Conservation (phyloP, 2,329 filamentous ascomycete genomes). For the Magnaporthales sp. region DNA sequence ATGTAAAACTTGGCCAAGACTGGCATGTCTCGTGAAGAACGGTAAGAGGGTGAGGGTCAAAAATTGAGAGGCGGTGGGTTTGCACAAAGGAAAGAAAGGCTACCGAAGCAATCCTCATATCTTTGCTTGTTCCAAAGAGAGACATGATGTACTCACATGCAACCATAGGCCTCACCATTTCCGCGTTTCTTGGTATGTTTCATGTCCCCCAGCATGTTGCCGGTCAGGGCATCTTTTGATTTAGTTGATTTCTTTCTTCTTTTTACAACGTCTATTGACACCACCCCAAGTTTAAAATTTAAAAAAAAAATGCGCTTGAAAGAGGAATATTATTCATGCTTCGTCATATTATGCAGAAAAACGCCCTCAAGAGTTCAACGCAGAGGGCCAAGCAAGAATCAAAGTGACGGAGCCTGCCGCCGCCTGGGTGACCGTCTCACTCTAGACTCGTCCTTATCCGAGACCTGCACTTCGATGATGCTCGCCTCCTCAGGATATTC, state of each 20-base stretch:
- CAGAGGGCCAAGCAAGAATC: not conserved
- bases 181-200: not conserved
- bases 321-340: not conserved
- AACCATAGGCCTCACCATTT: not conserved
- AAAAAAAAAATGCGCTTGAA: not conserved
- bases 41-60: not conserved
- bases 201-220: not conserved
- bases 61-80: no score
- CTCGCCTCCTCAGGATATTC: constrained; percentile 6
- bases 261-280: not conserved
- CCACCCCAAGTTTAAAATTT: not conserved
- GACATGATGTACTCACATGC: not conserved
- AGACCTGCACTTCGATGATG: constrained; percentile 12
- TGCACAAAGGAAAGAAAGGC: not conserved
- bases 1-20: not conserved
- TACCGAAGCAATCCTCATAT: not conserved
- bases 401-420: constrained; percentile 5
- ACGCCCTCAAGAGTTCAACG: no score
- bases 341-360: not conserved
- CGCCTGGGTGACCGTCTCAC: constrained; percentile 13
- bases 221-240: not conserved
- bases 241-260: not conserved
- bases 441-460: constrained; percentile 10
- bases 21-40: not conserved
- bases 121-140: not conserved